phyloP scores from a whole-genome alignment of 2,329 filamentous ascomycete species.

The Septoria petroselini region DNA sequence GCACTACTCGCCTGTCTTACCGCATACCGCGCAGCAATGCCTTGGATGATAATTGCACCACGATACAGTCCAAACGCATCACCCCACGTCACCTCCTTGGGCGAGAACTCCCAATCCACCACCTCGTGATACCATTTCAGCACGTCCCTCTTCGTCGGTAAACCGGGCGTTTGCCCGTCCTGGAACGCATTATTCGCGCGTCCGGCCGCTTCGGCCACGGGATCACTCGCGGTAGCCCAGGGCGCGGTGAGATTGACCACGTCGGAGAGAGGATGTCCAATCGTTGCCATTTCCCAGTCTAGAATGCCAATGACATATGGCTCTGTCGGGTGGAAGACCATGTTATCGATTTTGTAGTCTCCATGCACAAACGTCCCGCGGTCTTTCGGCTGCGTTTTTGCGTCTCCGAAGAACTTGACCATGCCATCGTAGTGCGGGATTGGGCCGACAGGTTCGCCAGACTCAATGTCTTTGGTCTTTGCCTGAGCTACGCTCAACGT shows the following conservation, averaged over 20 bases:
- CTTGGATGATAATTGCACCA: constrained; percentile 68
- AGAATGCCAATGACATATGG: constrained; percentile 86
- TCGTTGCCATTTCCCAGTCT: constrained; percentile 98
- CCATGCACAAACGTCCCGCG: constrained; percentile 80
- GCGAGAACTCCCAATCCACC: constrained; percentile 66
- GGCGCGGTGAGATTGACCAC: constrained; percentile 69
- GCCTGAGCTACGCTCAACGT: constrained; percentile 78
- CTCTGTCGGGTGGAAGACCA: constrained; percentile 78
- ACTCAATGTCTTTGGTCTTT: constrained; percentile 70
- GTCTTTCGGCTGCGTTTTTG: constrained; percentile 69
- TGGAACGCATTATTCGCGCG: constrained; percentile 55
- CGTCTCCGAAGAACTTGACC: constrained; percentile 71
- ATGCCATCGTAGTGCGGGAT: constrained; percentile 82
- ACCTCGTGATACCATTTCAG: constrained; percentile 65
- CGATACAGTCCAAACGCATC: constrained; percentile 62
- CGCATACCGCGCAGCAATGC: constrained; percentile 86
- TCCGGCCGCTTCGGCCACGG: constrained; percentile 41
- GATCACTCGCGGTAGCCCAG: constrained; percentile 43
- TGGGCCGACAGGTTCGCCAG: constrained; percentile 69
- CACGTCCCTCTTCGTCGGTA: constrained; percentile 59
- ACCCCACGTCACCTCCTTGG: constrained; percentile 59
- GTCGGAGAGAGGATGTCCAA: constrained; percentile 93
- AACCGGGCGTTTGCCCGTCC: constrained; percentile 62
- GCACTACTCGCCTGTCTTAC: constrained; percentile 84
- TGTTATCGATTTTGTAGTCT: constrained; percentile 78